A percentile compares a stretch with the other conserved stretches of the same genome.
phyloP scores from a whole-genome alignment of 306 rosid genomes.

The Vicia villosa region DNA sequence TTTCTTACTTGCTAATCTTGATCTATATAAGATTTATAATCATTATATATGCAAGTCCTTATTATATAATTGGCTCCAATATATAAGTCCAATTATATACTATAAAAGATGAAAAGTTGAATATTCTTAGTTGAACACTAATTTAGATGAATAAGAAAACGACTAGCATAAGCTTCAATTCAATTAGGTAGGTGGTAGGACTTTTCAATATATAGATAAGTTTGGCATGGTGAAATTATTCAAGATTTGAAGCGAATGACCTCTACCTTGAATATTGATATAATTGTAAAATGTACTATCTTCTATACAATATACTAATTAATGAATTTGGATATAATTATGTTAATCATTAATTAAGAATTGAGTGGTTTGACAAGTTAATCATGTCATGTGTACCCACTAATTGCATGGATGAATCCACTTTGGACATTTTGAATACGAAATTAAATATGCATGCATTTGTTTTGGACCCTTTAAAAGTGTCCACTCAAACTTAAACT shows the following conservation, averaged over 20 bases:
- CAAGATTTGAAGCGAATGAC: constrained; percentile 35
- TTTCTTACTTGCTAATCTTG: no score
- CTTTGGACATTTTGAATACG: neutral
- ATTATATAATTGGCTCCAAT: neutral
- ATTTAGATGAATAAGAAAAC: constrained; percentile 29
- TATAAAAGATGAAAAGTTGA: constrained; percentile 30
- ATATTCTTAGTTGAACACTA: constrained; percentile 24
- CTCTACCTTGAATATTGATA: constrained; percentile 40
- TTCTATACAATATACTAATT: neutral
- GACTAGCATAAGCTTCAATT: constrained; percentile 28
- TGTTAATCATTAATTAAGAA: constrained; percentile 36
- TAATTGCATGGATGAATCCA: constrained; percentile 22
- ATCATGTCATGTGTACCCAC: constrained; percentile 28
- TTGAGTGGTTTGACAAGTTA: constrained; percentile 39
- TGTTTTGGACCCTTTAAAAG: constrained; percentile 24
- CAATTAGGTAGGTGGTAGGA: constrained; percentile 40
- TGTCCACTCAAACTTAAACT: neutral
- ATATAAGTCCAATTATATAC: constrained; percentile 10
- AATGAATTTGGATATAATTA: constrained; percentile 30
- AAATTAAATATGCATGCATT: constrained; percentile 22
- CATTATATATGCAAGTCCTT: neutral
- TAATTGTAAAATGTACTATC: constrained; percentile 23
- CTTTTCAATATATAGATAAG: constrained; percentile 27
- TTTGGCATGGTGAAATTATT: constrained; percentile 41
- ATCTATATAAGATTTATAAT: no score